Evolutionary conservation across 2,329 filamentous ascomycete genomes (phyloP), one percentile per base, ranked within the genome.

Genomic region (Aspergillus unguis): DNA sequence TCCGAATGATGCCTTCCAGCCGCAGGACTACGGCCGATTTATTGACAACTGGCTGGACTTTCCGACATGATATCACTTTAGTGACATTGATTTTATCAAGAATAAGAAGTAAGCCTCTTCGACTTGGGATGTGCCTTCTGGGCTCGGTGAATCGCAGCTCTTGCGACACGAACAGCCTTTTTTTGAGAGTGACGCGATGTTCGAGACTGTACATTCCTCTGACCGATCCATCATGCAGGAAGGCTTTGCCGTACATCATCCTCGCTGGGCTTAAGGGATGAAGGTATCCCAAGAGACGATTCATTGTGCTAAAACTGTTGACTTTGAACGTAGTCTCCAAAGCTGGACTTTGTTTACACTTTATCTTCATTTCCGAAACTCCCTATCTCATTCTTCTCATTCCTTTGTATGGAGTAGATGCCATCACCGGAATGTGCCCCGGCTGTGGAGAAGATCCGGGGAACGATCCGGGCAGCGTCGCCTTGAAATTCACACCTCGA

Each of bases 111-210:
- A 80, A 5, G 81, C 80, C 4, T 82, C 70, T 17, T 78, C 71
- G 56, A 76, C 85, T 31, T 75, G 74, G 74, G 9, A 83, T 67
- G 68, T 75, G 85, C 65, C 84, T 81, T 3, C 83, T 83, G 6
- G 72, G 58, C 44, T 81, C 77, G 52, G 65, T 63, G 41, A 83
- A 68, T 51, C 80, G 73, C 48, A 70, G 70, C 59, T 76, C 62
- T 52, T 73, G 71, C 23, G 69, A 69, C n/a, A 67, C 66, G n/a
- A 71, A 64, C 9, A 73, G 61, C 71, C 71, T 73, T 71, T 72
- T 84, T 75, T 46, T 81, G 64, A 82, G 83, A 61, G 83, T 79
- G 43, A 80, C 77, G 10, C 80, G 75, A 28, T 78, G 69, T 63
- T 83, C 81, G 1, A 83, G 76, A 59, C 82, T 74, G 58, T 79